Percentiles rank a stretch among this genome's conserved stretches.
These are phyloP conservation scores for Tremella mesenterica DNA, from an alignment of 768 basidiomycete genomes.

Conservation along the genomic window DNA sequence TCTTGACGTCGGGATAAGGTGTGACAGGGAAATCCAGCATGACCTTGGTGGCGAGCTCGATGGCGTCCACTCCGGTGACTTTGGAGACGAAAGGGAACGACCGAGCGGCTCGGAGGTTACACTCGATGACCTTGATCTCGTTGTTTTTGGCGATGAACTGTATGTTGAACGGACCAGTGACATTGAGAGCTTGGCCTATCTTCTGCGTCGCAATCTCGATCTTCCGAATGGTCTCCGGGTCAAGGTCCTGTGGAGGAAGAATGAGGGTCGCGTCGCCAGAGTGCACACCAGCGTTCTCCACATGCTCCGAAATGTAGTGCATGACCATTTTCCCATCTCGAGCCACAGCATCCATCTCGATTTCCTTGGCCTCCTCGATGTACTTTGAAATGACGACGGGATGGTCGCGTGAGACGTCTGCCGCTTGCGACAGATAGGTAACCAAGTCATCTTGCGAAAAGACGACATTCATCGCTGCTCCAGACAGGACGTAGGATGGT, in stretches of 20 bases:
- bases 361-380: slow-evolving; percentile 99
- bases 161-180: slow-evolving; percentile 98
- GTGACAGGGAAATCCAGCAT: slow-evolving; percentile 88
- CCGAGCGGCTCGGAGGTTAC: slow-evolving; percentile 91
- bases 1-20: slow-evolving; percentile 75
- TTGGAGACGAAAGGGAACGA: slow-evolving; percentile 99
- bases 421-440: slow-evolving; percentile 86
- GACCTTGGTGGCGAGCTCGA: slow-evolving; percentile 97
- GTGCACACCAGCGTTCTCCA: slow-evolving; percentile 97
- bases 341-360: slow-evolving; percentile 99
- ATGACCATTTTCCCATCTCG: slow-evolving; percentile 96
- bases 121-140: slow-evolving; percentile 99
- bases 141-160: slow-evolving; percentile 99
- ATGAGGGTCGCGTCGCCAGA: slow-evolving; percentile 98
- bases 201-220: slow-evolving; percentile 96
- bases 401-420: slow-evolving; percentile 89
- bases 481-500: slow-evolving; percentile 97
- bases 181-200: slow-evolving; percentile 94
- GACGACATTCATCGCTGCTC: slow-evolving; percentile 99
- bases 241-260: slow-evolving; percentile 94
- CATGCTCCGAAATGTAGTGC: slow-evolving; percentile 99
- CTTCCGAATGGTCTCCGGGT: slow-evolving; percentile 88
- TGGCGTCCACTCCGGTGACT: slow-evolving; percentile 93
- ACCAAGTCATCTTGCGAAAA: slow-evolving; percentile 83
- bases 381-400: slow-evolving; percentile 99